These are phyloP conservation scores for Paecilomyces sp. DNA, from an alignment of 2,329 filamentous ascomycete genomes.

Conservation along the genomic window DNA sequence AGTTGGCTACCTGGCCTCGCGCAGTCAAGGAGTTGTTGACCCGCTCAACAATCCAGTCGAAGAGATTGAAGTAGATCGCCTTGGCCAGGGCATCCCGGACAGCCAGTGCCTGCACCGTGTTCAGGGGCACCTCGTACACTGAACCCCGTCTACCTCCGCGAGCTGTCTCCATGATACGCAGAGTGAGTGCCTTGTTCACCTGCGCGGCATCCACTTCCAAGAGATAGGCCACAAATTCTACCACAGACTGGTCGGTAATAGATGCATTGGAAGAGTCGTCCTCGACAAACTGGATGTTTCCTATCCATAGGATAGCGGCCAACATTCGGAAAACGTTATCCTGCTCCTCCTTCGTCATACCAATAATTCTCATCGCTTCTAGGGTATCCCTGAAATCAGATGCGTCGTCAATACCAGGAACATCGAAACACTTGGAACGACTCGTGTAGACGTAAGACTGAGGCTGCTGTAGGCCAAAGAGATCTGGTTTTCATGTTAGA, in stretches of 20 bases:
- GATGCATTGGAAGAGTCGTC: slow-evolving; percentile 83
- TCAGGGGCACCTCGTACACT: slow-evolving; percentile 69
- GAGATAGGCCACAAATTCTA: slow-evolving; percentile 90
- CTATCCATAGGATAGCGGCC: slow-evolving; percentile 84
- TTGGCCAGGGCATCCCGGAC: slow-evolving; percentile 89
- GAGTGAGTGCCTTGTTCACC: slow-evolving; percentile 80
- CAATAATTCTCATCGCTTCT: slow-evolving; percentile 92
- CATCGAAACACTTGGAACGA: slow-evolving; percentile 87
- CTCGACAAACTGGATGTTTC: slow-evolving; percentile 86
- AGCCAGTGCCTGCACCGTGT: slow-evolving; percentile 75
- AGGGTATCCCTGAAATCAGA: slow-evolving; percentile 85
- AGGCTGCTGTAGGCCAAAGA: slow-evolving; percentile 84
- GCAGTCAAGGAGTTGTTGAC: slow-evolving; percentile 85
- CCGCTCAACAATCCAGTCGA: slow-evolving; percentile 95
- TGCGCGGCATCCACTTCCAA: slow-evolving; percentile 77
- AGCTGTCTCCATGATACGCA: slow-evolving; percentile 71
- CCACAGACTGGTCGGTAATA: slow-evolving; percentile 80
- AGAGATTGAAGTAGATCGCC: slow-evolving; percentile 95
- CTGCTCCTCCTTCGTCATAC: slow-evolving; percentile 78
- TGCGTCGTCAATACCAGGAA: slow-evolving; percentile 86
- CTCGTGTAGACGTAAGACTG: slow-evolving; percentile 93
- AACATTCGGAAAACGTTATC: slow-evolving; percentile 97
- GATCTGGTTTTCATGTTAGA: slow-evolving; percentile 42
- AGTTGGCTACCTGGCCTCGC: slow-evolving; percentile 66
- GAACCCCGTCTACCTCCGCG: slow-evolving; percentile 60